Percentiles rank a stretch among this genome's conserved stretches.
Evolutionary conservation across 2,329 filamentous ascomycete genomes (phyloP).

Genomic region (Macroventuria anomochaeta): DNA sequence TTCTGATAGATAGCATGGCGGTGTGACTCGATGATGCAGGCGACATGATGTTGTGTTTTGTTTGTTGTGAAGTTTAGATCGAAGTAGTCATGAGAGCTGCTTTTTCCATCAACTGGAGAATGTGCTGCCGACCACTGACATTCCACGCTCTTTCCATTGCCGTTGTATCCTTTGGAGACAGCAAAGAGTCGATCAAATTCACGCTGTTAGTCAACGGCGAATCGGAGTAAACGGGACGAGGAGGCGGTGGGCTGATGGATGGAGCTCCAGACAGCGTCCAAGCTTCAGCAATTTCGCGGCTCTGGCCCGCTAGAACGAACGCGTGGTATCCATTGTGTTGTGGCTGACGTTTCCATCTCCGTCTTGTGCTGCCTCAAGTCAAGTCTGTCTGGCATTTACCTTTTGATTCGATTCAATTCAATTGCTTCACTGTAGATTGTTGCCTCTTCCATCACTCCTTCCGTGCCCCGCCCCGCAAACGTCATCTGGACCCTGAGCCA

Average conservation of each 20-base stretch:
- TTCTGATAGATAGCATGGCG: neutral
- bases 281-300: constrained; percentile 22
- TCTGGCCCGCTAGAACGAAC: constrained; percentile 20
- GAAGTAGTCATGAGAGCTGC: neutral
- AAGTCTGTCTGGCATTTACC: constrained; percentile 2
- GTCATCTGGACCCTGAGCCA: constrained; percentile 26
- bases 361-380: constrained; percentile 6
- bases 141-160: neutral
- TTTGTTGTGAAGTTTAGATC: neutral
- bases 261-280: constrained; percentile 20
- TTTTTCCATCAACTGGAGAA: neutral
- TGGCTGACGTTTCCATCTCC: constrained; percentile 21
- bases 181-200: constrained; percentile 1
- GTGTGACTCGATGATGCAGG: neutral
- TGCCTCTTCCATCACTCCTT: constrained; percentile 20
- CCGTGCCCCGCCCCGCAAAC: constrained; percentile 27
- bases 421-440: constrained; percentile 15
- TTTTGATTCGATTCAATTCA: neutral
- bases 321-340: constrained; percentile 21
- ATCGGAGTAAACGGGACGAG: constrained; percentile 8
- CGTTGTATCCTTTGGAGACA: neutral
- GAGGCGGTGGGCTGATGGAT: constrained; percentile 16
- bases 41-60: neutral
- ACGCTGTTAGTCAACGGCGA: constrained; percentile 5
- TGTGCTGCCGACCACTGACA: neutral